Evolutionary conservation across 176 grass and related monocot genomes (phyloP), one percentile per base, ranked within the genome.

Genomic region (Oryza officinalis): DNA sequence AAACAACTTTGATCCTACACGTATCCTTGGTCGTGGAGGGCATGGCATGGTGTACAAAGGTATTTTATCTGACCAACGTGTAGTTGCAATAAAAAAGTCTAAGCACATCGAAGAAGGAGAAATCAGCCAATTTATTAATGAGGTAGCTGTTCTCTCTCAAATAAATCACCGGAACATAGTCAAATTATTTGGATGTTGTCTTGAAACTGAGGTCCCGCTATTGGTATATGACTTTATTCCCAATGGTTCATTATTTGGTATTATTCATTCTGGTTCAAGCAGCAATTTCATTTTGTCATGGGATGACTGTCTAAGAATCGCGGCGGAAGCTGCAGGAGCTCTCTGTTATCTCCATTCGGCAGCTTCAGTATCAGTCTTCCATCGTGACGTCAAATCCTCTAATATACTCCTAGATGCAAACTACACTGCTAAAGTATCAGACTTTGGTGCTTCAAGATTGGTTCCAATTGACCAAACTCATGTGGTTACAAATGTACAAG

Each of bases 301-400:
- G 87, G 86, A 67, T 5, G 46, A 69, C 4, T 81, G 59, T 25
- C 7, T 84, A 27, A 78, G 86, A 47, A 83, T 88, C 20, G 74
- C 80, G 0, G 18, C 0, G 6, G 86, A 88, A 54, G 49, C 67
- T 32, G 74, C 80, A 32, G 68, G 69, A 54, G 73, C 74, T 1
- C 86, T 88, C 15, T 81, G 54, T 18, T 81, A 76, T 40, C 45
- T 87, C 3, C 86, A 88, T 38, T 64, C 79, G 1, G 72, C 65
- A 3, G 30, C 86, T 28, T 37, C 76, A 25, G 18, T 89, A 20
- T 83, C 69, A 23, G 31, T 84, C 10, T 80, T 89, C 5, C 87
- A 89, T 71, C 83, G 87, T 14, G 87, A 84, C 14, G 81, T 89
- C 6, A 89, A 89, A 33, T 89, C 87, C 0, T 84, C 63, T 72